Base-by-base conservation (phyloP, 2,329 filamentous ascomycete species). In the Hortaea sp. region DNA sequence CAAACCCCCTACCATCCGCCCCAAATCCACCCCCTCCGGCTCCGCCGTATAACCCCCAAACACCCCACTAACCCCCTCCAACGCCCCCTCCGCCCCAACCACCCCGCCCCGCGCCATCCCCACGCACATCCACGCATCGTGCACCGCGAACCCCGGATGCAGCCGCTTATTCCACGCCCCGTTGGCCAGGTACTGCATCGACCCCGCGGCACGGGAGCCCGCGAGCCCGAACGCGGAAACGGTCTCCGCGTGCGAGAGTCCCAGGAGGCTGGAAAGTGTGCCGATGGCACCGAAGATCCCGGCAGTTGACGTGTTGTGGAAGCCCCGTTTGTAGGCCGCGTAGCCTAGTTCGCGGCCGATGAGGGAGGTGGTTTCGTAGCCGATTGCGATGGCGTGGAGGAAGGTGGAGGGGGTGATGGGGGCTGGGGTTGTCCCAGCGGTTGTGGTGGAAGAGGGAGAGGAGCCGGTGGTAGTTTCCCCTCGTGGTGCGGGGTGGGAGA, bases 121-220 rank as follows among this genome's bases (percentile, higher is more conserved):
- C 6, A 66, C 60, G 47, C 60, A 65, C 43, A 65, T 40, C 43
- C 65, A 66, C 2, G 64, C 65, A 51, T 67, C 65, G 42, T 66
- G 63, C 7, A 61, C 63, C 4, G 65, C 63, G 51, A 67, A 67
- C 0, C 65, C 65, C 7, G 65, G 63, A 50, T 66, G 63, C 2
- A 67, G 57, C 6, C 64, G 56, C 48, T 67, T 67, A 50, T 67
- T 66, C 58, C 62, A 65, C 20, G 51, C 57, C 7, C 65, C 65
- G 45, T 67, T 67, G 29, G 62, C 63, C 13, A 67, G 59, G 46
- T 65, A 67, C 43, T 67, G 65, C 63, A 66, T 65, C 4, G 59
- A 62, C 1, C 65, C 65, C 3, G 63, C 63, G 7, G 65, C 63
- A 52, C 65, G 66, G 43, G 57, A 62, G 4, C 60, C 63, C 1